Conservation (phyloP, 805 yeast species). For the Priceomyces medius region DNA sequence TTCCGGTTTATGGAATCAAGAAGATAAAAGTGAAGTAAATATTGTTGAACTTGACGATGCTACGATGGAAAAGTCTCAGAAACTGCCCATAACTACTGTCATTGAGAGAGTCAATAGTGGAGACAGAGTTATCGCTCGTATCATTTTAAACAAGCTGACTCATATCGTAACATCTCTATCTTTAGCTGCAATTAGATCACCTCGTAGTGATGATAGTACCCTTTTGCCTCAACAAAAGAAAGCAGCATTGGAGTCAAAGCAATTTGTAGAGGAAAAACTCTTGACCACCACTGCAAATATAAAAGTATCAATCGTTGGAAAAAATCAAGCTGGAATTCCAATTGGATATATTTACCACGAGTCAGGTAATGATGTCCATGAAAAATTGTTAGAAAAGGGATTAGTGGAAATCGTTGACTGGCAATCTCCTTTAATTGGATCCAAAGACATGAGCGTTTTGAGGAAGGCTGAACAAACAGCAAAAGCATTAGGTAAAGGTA, state of each 20-base stretch:
- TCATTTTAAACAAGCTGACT: slow-evolving; percentile 44
- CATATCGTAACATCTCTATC: slow-evolving; percentile 62
- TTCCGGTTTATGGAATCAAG: slow-evolving; percentile 56
- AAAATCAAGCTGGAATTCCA: slow-evolving; percentile 58
- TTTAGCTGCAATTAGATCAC: slow-evolving; percentile 72
- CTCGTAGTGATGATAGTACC: slow-evolving; percentile 57
- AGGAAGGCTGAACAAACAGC: slow-evolving; percentile 69
- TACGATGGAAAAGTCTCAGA: slow-evolving; percentile 35
- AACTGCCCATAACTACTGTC: slow-evolving; percentile 51
- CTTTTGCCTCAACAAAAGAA: slow-evolving; percentile 49
- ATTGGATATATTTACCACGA: slow-evolving; percentile 64
- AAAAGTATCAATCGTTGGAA: slow-evolving; percentile 59
- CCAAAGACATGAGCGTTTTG: slow-evolving; percentile 57
- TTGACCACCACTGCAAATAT: slow-evolving; percentile 55
- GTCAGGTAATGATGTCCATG: slow-evolving; percentile 70
- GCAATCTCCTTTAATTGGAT: slow-evolving; percentile 71
- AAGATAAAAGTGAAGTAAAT: slow-evolving; percentile 13
- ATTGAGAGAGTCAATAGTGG: slow-evolving; percentile 79
- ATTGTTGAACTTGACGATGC: slow-evolving; percentile 27
- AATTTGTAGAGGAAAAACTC: slow-evolving; percentile 61
- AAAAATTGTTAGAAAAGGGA: slow-evolving; percentile 65
- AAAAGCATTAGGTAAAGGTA: slow-evolving; percentile 53
- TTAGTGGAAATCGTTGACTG: slow-evolving; percentile 75
- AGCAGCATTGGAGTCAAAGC: slow-evolving; percentile 64
- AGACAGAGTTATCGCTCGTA: slow-evolving; percentile 67